Evolutionary conservation across 2,329 filamentous ascomycete species (phyloP).

Genomic region (Colletotrichum echinochloae): DNA sequence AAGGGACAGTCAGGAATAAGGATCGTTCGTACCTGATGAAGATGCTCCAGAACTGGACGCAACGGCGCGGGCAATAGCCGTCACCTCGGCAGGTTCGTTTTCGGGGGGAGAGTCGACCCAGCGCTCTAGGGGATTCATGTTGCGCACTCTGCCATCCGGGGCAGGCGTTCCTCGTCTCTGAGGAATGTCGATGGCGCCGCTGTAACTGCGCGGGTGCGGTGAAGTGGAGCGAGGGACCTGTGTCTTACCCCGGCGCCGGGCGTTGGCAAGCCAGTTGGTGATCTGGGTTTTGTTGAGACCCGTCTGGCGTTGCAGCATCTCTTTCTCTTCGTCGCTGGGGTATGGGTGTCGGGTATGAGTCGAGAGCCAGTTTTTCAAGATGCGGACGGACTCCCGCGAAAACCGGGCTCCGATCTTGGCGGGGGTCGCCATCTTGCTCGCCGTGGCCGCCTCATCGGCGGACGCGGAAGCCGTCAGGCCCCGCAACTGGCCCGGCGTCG

Average conservation of each 20-base stretch:
- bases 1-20: not conserved
- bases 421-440: conserved; percentile 47
- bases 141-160: conserved; percentile 51
- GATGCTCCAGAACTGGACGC: conserved; percentile 64
- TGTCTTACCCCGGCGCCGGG: conserved; percentile 84
- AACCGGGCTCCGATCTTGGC: conserved; percentile 81
- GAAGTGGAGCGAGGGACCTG: conserved; percentile 76
- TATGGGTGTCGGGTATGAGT: conserved; percentile 87
- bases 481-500: conserved; percentile 45
- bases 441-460: conserved; percentile 42
- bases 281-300: conserved; percentile 87
- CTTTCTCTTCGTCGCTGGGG: conserved; percentile 88
- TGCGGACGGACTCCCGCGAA: conserved; percentile 81
- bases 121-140: conserved; percentile 69
- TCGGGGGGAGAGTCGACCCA: conserved; percentile 71
- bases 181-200: conserved; percentile 80
- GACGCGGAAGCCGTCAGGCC: conserved; percentile 42
- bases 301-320: conserved; percentile 80
- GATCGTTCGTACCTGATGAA: conserved; percentile 45
- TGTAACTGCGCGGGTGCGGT: conserved; percentile 72
- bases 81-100: conserved; percentile 70
- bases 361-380: conserved; percentile 86
- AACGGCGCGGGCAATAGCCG: conserved; percentile 68
- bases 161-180: conserved; percentile 67
- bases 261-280: conserved; percentile 93